A percentile compares a stretch with the other conserved stretches of the same genome.
phyloP scores from a whole-genome alignment of 768 basidiomycete species.

The Lactarius quietus region DNA sequence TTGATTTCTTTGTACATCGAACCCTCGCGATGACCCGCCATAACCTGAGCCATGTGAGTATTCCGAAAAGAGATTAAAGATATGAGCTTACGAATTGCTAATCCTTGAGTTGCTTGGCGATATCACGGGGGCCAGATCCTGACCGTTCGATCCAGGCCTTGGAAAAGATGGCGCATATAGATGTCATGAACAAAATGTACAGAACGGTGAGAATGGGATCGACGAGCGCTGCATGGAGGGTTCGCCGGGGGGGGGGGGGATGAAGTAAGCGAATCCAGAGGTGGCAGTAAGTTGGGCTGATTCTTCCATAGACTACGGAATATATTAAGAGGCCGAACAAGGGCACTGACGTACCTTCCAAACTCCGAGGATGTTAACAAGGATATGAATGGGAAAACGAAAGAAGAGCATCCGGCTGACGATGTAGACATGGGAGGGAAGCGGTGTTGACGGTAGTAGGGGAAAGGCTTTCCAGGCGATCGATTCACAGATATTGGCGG shows the following conservation, averaged over 20 bases:
- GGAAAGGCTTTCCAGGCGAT: constrained; percentile 99
- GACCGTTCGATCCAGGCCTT: constrained; percentile 99
- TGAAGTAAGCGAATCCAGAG: constrained; percentile 95
- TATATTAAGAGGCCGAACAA: neutral
- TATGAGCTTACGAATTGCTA: constrained; percentile 75
- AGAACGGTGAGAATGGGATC: constrained; percentile 93
- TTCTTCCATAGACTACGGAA: constrained; percentile 80
- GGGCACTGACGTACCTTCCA: constrained; percentile 76
- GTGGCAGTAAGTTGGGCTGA: constrained; percentile 87
- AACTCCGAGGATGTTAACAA: constrained; percentile 87
- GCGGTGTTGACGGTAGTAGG: constrained; percentile 94
- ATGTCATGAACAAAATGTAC: constrained; percentile 89
- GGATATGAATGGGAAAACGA: constrained; percentile 87
- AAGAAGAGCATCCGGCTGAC: constrained; percentile 92
- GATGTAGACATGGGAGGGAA: constrained; percentile 93
- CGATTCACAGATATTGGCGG: constrained; percentile 99
- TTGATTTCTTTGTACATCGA: constrained; percentile 99
- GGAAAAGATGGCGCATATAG: constrained; percentile 94
- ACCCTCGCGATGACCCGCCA: constrained; percentile 88
- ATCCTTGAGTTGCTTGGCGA: constrained; percentile 98
- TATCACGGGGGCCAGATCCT: constrained; percentile 90
- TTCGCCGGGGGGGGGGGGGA: too few relatives aligned
- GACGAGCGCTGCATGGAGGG: constrained; percentile 73
- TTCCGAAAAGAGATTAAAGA: neutral
- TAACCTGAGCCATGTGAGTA: constrained; percentile 44